Percentiles rank a stretch among this genome's conserved stretches.
Evolutionary conservation across 2,329 filamentous ascomycete species (phyloP).

Genomic region (Cytospora mali): DNA sequence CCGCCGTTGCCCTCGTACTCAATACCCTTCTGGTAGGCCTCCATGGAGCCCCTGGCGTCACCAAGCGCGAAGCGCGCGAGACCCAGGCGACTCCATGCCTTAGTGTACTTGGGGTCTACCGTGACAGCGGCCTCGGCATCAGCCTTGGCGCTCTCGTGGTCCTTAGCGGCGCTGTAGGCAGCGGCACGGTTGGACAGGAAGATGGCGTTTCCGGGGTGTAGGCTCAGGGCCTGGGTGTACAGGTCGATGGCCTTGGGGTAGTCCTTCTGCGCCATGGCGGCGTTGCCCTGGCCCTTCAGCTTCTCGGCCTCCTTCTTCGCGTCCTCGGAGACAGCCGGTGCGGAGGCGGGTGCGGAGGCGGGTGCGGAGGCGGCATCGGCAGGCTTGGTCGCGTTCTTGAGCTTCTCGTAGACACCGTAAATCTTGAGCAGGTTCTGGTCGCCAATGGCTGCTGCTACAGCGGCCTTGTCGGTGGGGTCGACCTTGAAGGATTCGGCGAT

Average conservation of each 20-base stretch:
- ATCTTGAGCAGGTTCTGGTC: slow-evolving; percentile 87
- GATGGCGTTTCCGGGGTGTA: slow-evolving; percentile 86
- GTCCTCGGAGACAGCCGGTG: slow-evolving; percentile 48
- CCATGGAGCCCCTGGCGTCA: slow-evolving; percentile 88
- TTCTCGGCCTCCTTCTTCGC: slow-evolving; percentile 81
- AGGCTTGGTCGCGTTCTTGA: slow-evolving; percentile 61
- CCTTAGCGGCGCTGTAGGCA: slow-evolving; percentile 80
- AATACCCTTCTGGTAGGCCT: slow-evolving; percentile 91
- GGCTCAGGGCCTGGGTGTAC: slow-evolving; percentile 83
- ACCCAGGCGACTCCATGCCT: slow-evolving; percentile 93
- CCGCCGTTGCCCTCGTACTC: slow-evolving; percentile 92
- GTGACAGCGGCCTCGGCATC: slow-evolving; percentile 91
- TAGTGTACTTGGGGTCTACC: slow-evolving; percentile 90
- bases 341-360: slow-evolving; percentile 47
- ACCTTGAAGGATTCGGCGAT: slow-evolving; percentile 96
- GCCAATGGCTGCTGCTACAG: slow-evolving; percentile 77
- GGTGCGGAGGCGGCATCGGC: slow-evolving; percentile 43
- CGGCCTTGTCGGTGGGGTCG: slow-evolving; percentile 74
- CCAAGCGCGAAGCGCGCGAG: slow-evolving; percentile 90
- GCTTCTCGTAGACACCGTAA: slow-evolving; percentile 95
- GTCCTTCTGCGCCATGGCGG: slow-evolving; percentile 93
- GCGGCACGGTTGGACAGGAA: slow-evolving; percentile 98
- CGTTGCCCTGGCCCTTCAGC: slow-evolving; percentile 89
- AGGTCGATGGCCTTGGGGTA: slow-evolving; percentile 79
- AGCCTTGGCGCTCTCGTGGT: slow-evolving; percentile 80